Evolutionary conservation across 257 asterid genomes (phyloP).

Genomic region (Cordia subcordata): DNA sequence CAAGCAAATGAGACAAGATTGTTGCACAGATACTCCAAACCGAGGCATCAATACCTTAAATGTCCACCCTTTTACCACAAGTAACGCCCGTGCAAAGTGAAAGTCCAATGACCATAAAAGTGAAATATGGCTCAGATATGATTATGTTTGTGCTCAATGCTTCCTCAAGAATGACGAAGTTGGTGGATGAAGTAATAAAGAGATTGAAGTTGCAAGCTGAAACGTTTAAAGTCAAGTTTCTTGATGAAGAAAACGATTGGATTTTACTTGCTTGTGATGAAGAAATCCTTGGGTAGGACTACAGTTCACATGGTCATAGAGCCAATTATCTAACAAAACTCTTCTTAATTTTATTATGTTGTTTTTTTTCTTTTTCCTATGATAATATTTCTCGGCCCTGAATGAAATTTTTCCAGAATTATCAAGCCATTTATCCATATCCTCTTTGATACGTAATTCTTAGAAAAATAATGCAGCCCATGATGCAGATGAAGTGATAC

Average conservation of each 20-base stretch:
- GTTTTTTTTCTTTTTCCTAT: too few relatives aligned
- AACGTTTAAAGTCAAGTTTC: conserved; percentile 13
- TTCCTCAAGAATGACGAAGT: conserved; percentile 6
- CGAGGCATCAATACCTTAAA: neutral
- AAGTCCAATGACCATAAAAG: conserved; percentile 7
- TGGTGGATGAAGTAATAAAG: conserved; percentile 16
- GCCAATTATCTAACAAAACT: neutral
- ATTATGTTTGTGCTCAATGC: conserved; percentile 15
- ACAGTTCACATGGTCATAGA: conserved; percentile 1
- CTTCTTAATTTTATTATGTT: too few relatives aligned
- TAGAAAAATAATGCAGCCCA: too few relatives aligned
- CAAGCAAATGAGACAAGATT: too few relatives aligned
- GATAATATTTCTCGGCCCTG: too few relatives aligned
- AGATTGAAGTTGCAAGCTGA: conserved; percentile 10
- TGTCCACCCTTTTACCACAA: neutral
- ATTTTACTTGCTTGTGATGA: conserved; percentile 1
- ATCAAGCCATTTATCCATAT: too few relatives aligned
- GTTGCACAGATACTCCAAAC: neutral
- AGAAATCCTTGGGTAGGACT: neutral
- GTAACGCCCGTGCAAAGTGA: neutral
- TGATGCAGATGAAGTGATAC: too few relatives aligned
- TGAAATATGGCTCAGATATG: conserved; percentile 5
- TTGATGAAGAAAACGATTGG: conserved; percentile 11
- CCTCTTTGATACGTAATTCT: too few relatives aligned
- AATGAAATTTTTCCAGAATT: too few relatives aligned